Evolutionary conservation across 2,329 filamentous ascomycete species (phyloP).

Genomic region (Byssochlamys sp.): DNA sequence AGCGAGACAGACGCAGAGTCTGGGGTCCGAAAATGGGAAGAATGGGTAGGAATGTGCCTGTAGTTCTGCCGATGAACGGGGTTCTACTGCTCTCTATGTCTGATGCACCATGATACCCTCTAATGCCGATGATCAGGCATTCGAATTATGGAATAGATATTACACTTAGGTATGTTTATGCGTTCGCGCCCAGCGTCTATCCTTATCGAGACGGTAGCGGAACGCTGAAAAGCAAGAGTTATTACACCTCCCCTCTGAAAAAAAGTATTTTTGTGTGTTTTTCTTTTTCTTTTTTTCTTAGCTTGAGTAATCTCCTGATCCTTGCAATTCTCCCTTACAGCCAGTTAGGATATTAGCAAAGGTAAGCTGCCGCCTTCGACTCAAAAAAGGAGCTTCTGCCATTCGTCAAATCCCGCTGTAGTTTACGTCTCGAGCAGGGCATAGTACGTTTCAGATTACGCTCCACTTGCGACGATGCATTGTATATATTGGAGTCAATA

Average conservation of each 20-base stretch:
- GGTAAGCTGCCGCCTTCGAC: neutral
- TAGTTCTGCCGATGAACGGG: slow-evolving; percentile 30
- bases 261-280: too few relatives aligned
- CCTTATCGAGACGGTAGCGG: neutral
- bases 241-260: neutral
- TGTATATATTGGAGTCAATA: neutral
- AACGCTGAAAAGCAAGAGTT: neutral
- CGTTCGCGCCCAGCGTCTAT: neutral
- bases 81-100: neutral
- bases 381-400: neutral
- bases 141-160: neutral
- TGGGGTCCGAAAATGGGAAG: slow-evolving; percentile 78
- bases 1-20: slow-evolving; percentile 46
- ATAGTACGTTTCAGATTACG: neutral
- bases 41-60: slow-evolving; percentile 72
- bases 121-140: neutral
- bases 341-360: neutral
- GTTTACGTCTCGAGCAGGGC: neutral
- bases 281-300: neutral
- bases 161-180: neutral
- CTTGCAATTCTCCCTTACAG: neutral
- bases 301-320: too few relatives aligned
- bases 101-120: neutral
- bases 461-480: neutral
- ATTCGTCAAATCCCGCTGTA: neutral